Evolutionary conservation across 805 yeast genomes (phyloP).

Genomic region (Kuraishia borneana): DNA sequence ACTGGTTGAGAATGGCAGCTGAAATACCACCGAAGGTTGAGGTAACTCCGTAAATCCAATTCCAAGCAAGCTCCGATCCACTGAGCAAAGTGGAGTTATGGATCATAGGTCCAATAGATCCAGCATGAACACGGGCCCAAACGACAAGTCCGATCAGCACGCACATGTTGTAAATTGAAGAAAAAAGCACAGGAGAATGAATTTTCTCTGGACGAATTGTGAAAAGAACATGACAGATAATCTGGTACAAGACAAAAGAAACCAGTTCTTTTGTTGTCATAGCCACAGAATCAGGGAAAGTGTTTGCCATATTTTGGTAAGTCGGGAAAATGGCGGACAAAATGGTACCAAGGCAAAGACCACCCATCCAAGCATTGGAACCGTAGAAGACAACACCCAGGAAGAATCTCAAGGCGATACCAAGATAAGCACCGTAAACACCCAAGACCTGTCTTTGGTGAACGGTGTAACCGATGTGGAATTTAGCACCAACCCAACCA

Average conservation of each 20-base stretch:
- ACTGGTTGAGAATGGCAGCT: constrained; percentile 25
- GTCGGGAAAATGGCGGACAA: constrained; percentile 25
- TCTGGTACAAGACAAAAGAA: constrained; percentile 31
- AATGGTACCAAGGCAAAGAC: constrained; percentile 26
- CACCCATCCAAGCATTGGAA: constrained; percentile 35
- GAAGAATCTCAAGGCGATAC: constrained; percentile 30
- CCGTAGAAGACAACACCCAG: constrained; percentile 36
- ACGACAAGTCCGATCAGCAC: background rate
- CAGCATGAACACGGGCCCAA: constrained; percentile 2
- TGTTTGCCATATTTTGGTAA: constrained; percentile 25
- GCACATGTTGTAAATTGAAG: background rate
- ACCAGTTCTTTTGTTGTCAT: constrained; percentile 29
- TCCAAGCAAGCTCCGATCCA: constrained; percentile 20
- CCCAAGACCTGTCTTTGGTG: constrained; percentile 34
- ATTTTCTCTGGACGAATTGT: constrained; percentile 29
- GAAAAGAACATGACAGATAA: constrained; percentile 28
- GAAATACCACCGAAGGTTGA: constrained; percentile 26
- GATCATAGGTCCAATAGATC: constrained; percentile 1
- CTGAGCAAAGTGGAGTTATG: background rate
- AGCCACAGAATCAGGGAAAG: constrained; percentile 23
- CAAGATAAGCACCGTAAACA: constrained; percentile 29
- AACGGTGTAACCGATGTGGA: constrained; percentile 39
- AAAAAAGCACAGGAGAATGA: constrained; percentile 7
- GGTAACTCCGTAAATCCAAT: constrained; percentile 26
- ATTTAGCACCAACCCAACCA: constrained; percentile 36